Conservation (phyloP, 805 yeast species). For the Wickerhamiella azymoides region DNA sequence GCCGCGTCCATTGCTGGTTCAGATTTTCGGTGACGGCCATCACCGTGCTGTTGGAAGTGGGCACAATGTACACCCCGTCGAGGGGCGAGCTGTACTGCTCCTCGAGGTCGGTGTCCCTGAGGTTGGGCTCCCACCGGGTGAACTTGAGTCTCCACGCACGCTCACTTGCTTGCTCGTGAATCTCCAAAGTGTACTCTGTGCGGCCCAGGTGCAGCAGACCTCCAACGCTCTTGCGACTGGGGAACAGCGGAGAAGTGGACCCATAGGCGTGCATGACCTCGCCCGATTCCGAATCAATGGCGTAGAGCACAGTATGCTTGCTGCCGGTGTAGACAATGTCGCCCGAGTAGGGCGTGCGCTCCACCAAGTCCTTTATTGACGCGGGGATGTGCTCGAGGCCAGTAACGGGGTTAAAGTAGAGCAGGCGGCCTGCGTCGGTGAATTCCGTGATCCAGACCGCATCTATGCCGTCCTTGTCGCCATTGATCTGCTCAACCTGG, state of each 20-base stretch:
- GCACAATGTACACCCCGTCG: conserved; percentile 69
- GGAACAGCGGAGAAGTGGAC: conserved; percentile 24
- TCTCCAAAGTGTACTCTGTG: conserved; percentile 31
- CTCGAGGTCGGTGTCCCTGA: conserved; percentile 49
- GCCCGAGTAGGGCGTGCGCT: conserved; percentile 73
- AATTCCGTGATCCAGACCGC: conserved; percentile 79
- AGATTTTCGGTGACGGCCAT: conserved; percentile 51
- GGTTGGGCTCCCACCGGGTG: conserved; percentile 85
- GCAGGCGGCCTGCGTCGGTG: conserved; percentile 66
- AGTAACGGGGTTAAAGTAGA: conserved; percentile 55
- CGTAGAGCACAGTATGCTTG: conserved; percentile 58
- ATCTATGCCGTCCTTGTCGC: conserved; percentile 9
- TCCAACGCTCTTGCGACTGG: neutral
- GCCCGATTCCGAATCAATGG: conserved; percentile 64
- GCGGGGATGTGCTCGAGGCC: conserved; percentile 79
- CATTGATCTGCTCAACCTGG: conserved; percentile 21
- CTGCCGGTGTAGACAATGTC: conserved; percentile 81
- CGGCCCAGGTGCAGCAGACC: conserved; percentile 20
- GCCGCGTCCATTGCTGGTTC: conserved; percentile 64
- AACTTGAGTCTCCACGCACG: conserved; percentile 76
- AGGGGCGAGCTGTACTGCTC: conserved; percentile 32
- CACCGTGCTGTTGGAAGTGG: conserved; percentile 67
- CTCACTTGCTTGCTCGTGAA: conserved; percentile 52
- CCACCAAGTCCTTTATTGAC: conserved; percentile 59
- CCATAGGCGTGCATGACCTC: conserved; percentile 60